These are phyloP conservation scores for Jatropha multifida DNA, from an alignment of 441 rosid species.

Conservation along the genomic window DNA sequence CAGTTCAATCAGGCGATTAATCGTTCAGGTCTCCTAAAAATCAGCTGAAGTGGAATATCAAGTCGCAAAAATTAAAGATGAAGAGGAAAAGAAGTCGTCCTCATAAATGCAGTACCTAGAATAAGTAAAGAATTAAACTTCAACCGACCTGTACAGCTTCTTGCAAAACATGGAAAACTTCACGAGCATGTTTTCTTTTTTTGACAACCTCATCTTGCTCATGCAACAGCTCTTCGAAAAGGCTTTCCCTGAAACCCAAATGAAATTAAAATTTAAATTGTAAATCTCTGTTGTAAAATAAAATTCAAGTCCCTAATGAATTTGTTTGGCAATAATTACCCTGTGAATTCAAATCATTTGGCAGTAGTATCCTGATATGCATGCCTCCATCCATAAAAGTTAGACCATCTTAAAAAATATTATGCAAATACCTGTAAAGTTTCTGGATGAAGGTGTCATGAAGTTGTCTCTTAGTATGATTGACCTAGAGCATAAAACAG, in stretches of 20 bases:
- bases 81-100: background rate
- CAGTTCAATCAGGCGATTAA: background rate
- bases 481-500: slow-evolving; percentile 34
- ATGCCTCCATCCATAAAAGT: background rate
- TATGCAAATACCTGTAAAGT: slow-evolving; percentile 29
- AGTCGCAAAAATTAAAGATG: background rate
- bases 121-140: background rate
- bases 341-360: background rate
- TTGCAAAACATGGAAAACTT: slow-evolving; percentile 31
- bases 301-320: background rate
- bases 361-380: background rate
- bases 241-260: slow-evolving; percentile 29
- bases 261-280: background rate
- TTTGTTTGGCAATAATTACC: background rate
- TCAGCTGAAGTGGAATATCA: too few species aligned
- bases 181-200: slow-evolving; percentile 31
- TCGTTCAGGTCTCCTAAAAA: background rate
- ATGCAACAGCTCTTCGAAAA: slow-evolving; percentile 40
- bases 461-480: slow-evolving; percentile 39
- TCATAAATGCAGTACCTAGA: background rate
- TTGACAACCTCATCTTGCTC: slow-evolving; percentile 32
- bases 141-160: slow-evolving; percentile 44
- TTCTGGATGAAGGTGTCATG: slow-evolving; percentile 34
- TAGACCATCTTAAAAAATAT: background rate
- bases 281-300: background rate